Evolutionary conservation across 345 rosid genomes (phyloP).

Genomic region (Lenwebbia sp.): DNA sequence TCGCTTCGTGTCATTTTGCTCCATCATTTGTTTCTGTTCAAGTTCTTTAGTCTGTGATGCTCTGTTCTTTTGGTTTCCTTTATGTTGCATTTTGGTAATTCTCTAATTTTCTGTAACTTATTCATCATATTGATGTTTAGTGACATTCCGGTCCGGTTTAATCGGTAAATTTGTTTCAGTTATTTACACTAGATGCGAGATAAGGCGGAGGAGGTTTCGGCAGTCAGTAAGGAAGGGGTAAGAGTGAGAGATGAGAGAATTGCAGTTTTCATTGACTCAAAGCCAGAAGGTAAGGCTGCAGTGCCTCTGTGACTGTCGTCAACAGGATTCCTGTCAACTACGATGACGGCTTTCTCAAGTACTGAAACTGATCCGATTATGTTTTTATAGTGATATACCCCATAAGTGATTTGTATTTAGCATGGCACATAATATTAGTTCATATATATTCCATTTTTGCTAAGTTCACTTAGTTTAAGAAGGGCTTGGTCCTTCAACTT

Average conservation of each 20-base stretch:
- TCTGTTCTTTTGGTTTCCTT: neutral
- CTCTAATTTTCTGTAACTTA: neutral
- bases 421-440: neutral
- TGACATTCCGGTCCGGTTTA: neutral
- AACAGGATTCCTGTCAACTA: conserved; percentile 69
- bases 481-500: neutral
- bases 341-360: conserved; percentile 93
- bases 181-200: neutral
- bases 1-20: neutral
- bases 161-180: neutral
- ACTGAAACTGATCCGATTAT: neutral
- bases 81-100: neutral
- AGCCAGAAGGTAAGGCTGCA: conserved; percentile 71
- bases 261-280: conserved; percentile 48
- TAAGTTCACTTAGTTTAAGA: neutral
- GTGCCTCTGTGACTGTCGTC: conserved; percentile 62
- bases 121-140: neutral
- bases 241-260: conserved; percentile 35
- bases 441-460: neutral
- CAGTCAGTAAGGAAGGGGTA: neutral
- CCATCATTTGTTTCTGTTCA: neutral
- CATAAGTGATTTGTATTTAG: neutral
- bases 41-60: neutral
- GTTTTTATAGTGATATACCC: neutral
- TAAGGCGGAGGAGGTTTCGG: neutral